phyloP scores from a whole-genome alignment of 1,284 basidiomycete species.

The Moesziomyces aphidis region DNA sequence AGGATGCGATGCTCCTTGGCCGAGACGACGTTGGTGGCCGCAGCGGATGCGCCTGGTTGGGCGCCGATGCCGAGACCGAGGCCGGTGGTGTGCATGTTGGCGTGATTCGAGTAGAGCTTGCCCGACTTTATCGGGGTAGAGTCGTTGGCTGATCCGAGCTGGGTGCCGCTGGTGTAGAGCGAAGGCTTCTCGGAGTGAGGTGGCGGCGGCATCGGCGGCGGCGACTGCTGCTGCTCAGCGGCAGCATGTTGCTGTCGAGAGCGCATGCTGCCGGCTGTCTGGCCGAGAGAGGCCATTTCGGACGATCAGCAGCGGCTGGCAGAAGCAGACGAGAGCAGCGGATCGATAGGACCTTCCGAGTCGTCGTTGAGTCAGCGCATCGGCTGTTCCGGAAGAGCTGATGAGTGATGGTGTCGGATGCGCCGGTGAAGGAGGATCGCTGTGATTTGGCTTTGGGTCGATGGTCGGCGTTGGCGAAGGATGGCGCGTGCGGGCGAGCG shows the following conservation, averaged over 20 bases:
- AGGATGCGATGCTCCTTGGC: slow-evolving; percentile 35
- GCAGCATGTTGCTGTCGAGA: slow-evolving; percentile 35
- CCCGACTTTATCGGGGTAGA: slow-evolving; percentile 22
- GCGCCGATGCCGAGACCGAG: slow-evolving; percentile 49
- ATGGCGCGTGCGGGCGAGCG: background rate
- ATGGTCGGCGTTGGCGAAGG: slow-evolving; percentile 3
- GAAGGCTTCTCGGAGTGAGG: slow-evolving; percentile 24
- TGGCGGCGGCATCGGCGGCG: background rate
- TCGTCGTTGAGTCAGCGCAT: too few relatives aligned
- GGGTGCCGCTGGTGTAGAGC: slow-evolving; percentile 21
- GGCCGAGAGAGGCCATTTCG: slow-evolving; percentile 17
- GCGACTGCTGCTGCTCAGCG: background rate
- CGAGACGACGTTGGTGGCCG: slow-evolving; percentile 29
- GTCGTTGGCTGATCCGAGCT: slow-evolving; percentile 20
- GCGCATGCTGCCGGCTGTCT: slow-evolving; percentile 41
- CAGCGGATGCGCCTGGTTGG: slow-evolving; percentile 39
- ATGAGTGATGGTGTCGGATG: too few relatives aligned
- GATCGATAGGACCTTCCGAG: too few relatives aligned
- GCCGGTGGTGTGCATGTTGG: slow-evolving; percentile 25
- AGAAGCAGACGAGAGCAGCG: too few relatives aligned
- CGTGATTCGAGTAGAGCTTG: slow-evolving; percentile 24
- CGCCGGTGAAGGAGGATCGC: too few relatives aligned
- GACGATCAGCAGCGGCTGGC: too few relatives aligned
- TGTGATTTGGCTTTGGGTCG: slow-evolving; percentile 22
- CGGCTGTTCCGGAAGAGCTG: too few relatives aligned